Percentiles rank a stretch among this genome's conserved stretches.
Conservation (phyloP, 306 rosid species). For the Trichosanthes truncata region DNA sequence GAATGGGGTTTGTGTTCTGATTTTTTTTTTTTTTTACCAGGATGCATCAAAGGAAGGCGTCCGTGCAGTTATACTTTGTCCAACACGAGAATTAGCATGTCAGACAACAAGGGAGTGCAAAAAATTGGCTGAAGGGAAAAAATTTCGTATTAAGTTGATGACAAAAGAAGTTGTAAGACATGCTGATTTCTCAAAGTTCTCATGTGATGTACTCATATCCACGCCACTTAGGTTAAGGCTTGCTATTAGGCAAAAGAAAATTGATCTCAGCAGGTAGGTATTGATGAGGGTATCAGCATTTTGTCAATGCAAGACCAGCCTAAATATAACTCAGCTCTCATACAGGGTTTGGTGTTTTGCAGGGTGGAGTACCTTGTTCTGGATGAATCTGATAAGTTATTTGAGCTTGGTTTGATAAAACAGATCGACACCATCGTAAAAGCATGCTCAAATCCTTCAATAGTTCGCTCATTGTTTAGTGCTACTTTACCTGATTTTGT, state of each 20-base stretch:
- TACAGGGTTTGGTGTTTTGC: conserved; percentile 22
- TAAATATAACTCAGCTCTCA: conserved; percentile 13
- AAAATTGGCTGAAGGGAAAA: conserved; percentile 60
- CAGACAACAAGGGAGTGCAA: conserved; percentile 90
- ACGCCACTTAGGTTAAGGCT: conserved; percentile 71
- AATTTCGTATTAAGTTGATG: conserved; percentile 57
- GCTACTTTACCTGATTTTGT: conserved; percentile 94
- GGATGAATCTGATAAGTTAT: conserved; percentile 95
- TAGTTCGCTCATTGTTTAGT: conserved; percentile 75
- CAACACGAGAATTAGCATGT: conserved; percentile 73
- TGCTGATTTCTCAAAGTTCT: conserved; percentile 55
- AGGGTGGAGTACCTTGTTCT: conserved; percentile 86
- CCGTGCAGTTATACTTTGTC: conserved; percentile 82
- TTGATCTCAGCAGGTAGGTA: conserved; percentile 68
- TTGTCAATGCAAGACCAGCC: conserved; percentile 6
- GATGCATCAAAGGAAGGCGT: conserved; percentile 44
- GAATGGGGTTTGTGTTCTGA: conserved; percentile 15
- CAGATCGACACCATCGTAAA: conserved; percentile 74
- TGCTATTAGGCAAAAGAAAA: conserved; percentile 50
- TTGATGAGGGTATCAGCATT: neutral
- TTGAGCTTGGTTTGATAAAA: conserved; percentile 75
- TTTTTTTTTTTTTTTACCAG: conserved; percentile 23
- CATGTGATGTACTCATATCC: conserved; percentile 78
- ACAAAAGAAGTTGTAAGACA: conserved; percentile 45
- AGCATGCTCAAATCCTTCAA: conserved; percentile 91